Evolutionary conservation across 2,329 filamentous ascomycete genomes (phyloP), one percentile per base, ranked within the genome.

Genomic region (Fusarium duplospermum): DNA sequence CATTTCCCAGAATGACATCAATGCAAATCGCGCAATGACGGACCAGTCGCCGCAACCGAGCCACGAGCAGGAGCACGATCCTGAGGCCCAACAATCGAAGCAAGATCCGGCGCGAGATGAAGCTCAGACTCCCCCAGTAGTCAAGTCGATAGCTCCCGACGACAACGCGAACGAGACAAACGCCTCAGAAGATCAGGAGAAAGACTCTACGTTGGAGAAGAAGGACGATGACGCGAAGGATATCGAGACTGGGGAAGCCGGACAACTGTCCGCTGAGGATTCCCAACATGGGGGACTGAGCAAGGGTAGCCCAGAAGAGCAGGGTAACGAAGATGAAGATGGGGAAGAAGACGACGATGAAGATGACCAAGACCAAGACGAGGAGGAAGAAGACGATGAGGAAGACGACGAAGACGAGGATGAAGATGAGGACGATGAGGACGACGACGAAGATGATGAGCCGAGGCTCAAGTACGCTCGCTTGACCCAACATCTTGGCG

Each of bases 391-490:
- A 0, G 80, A 79, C 0, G 78, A 70, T 0, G 78, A 79, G 0
- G 79, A 83, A 0, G 82, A 82, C 0, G 83, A 83, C 0, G 83
- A 85, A 0, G 87, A 87, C 0, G 85, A 86, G 0, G 87, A 86
- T 0, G 86, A 87, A 0, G 89, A 90, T 0, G 89, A 90, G 0
- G 90, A 91, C 0, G 89, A 91, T 0, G 91, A 92, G 0, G 93
- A 94, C 0, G 92, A 93, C 0, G 94, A 95, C 0, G 95, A 96
- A 4, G 95, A 98, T 7, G 96, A 98, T 20, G 96, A 98, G 83
- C 97, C 96, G 31, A 93, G 92, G 80, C 89, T 99, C 78, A 99
- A 99, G 84, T 98, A 98, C 82, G 93, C 93, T 60, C 93, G 94
- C 58, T 85, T 98, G 76, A 98, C 96, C 9, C 92, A 92, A 70